Percentiles rank a stretch among this genome's conserved stretches.
phyloP scores from a whole-genome alignment of 148 eudicot species.

The Dysphania ambrosioides region DNA sequence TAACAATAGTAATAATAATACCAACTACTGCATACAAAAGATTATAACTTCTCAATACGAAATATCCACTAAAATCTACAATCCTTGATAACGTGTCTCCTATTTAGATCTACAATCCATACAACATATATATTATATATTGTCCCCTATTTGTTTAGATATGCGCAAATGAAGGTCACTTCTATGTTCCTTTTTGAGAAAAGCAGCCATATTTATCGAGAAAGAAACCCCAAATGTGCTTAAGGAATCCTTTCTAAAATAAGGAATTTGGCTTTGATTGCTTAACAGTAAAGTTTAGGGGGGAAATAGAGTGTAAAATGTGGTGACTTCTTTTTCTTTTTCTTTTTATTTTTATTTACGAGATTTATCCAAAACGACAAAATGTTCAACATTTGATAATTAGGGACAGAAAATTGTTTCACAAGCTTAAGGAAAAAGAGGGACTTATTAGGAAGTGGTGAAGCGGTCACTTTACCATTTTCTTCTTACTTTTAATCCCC shows the following conservation, averaged over 20 bases:
- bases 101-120: no score
- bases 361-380: neutral
- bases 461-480: conserved; percentile 1
- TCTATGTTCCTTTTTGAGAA: conserved; percentile 8
- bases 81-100: no score
- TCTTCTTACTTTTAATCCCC: no score
- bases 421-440: conserved; percentile 30
- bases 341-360: neutral
- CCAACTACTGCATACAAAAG: no score
- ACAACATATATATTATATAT: no score
- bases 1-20: no score
- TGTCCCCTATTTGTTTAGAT: neutral
- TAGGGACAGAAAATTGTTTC: conserved; percentile 13
- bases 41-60: no score
- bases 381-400: conserved; percentile 8
- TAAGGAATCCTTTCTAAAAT: conserved; percentile 12
- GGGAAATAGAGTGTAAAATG: conserved; percentile 26
- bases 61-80: no score
- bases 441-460: conserved; percentile 9
- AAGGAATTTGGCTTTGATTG: conserved; percentile 24
- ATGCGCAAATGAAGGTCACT: conserved; percentile 1
- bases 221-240: conserved; percentile 13
- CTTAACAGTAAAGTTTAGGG: conserved; percentile 20
- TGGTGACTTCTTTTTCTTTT: conserved; percentile 4
- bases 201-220: conserved; percentile 9